These are phyloP conservation scores for Polyrhizophydium stewartii DNA, from an alignment of 371 early-diverging fungal genomes.

Conservation along the genomic window DNA sequence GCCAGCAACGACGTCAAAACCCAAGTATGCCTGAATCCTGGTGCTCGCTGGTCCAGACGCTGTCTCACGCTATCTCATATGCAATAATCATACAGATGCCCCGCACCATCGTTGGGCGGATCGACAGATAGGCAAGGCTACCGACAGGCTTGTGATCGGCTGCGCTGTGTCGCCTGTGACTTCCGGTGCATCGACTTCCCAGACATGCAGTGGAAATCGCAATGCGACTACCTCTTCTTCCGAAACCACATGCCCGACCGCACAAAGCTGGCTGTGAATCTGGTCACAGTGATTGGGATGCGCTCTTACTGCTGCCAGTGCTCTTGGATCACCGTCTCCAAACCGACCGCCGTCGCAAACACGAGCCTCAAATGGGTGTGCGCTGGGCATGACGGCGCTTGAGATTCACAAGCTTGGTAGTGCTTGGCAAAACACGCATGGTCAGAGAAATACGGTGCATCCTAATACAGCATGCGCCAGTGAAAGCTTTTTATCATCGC, in stretches of 20 bases:
- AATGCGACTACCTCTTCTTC: slow-evolving; percentile 6
- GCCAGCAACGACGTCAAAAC: too few species aligned
- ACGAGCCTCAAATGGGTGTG: slow-evolving; percentile 4
- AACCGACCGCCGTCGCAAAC: not conserved
- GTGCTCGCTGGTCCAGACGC: too few species aligned
- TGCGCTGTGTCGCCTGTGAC: slow-evolving; percentile 1
- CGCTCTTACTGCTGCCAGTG: slow-evolving; percentile 6
- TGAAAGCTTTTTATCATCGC: too few species aligned
- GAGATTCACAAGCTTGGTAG: too few species aligned
- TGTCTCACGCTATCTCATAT: too few species aligned
- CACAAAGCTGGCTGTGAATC: not conserved
- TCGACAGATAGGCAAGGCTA: not conserved
- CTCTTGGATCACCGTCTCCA: not conserved
- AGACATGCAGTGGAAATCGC: not conserved
- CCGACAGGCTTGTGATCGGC: not conserved
- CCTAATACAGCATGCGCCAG: too few species aligned
- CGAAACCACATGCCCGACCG: slow-evolving; percentile 4
- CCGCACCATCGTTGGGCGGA: not conserved
- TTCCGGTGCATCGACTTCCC: not conserved
- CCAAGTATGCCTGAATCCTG: too few species aligned
- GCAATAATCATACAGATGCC: too few species aligned
- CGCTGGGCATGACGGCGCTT: slow-evolving; percentile 3
- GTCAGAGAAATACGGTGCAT: too few species aligned
- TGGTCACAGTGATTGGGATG: not conserved
- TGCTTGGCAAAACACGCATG: too few species aligned